These are phyloP conservation scores for Pseudonitzschia delicatissima DNA, from an alignment of 108 stramenopile genomes.

Conservation along the genomic window DNA sequence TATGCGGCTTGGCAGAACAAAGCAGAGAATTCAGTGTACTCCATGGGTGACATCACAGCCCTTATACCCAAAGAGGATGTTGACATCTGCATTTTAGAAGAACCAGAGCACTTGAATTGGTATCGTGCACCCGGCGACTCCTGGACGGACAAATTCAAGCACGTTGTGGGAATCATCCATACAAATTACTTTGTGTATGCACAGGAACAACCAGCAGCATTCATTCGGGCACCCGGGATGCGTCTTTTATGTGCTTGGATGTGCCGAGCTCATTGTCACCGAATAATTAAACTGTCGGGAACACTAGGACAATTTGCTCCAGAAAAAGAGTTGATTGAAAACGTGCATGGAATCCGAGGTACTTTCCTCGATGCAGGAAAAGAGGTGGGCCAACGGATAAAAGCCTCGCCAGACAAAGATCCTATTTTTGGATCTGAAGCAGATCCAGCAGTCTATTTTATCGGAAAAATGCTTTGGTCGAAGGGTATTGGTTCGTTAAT, in stretches of 20 bases:
- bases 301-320: constrained; percentile 74
- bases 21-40: constrained; percentile 54
- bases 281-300: constrained; percentile 80
- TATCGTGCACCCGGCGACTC: constrained; percentile 35
- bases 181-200: constrained; percentile 91
- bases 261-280: constrained; percentile 87
- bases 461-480: constrained; percentile 90
- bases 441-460: constrained; percentile 79
- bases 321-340: constrained; percentile 84
- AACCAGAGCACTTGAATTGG: constrained; percentile 94
- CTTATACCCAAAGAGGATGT: constrained; percentile 71
- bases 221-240: constrained; percentile 82
- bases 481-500: constrained; percentile 82
- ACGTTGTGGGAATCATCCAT: constrained; percentile 91
- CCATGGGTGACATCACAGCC: constrained; percentile 70
- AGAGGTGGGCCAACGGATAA: constrained; percentile 22
- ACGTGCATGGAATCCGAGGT: constrained; percentile 87
- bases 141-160: constrained; percentile 88
- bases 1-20: constrained; percentile 54
- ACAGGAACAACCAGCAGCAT: constrained; percentile 75
- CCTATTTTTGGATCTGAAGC: constrained; percentile 63
- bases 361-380: constrained; percentile 60
- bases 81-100: constrained; percentile 89
- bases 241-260: constrained; percentile 74
- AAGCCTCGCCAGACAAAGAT: constrained; percentile 15